These are phyloP conservation scores for Colletotrichum musae DNA, from an alignment of 2,329 filamentous ascomycete species.

Conservation along the genomic window DNA sequence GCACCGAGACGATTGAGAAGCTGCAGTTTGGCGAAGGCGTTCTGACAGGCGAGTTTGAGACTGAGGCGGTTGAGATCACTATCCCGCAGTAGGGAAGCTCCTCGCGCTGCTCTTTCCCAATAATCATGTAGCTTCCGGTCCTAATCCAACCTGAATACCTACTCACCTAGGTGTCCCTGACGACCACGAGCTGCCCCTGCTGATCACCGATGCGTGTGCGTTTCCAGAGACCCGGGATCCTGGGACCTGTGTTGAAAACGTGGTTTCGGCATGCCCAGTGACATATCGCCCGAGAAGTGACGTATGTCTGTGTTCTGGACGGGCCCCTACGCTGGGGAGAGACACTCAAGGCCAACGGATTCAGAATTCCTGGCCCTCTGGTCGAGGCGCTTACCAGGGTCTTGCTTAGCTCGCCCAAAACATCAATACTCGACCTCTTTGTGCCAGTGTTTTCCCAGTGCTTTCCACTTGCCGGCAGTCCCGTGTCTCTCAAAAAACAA, in stretches of 20 bases:
- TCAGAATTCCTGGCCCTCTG: constrained; percentile 1
- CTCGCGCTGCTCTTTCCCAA: not conserved
- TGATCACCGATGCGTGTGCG: not conserved
- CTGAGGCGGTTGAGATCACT: constrained; percentile 32
- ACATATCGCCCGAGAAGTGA: not conserved
- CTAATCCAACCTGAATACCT: too few species aligned
- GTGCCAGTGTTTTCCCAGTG: not conserved
- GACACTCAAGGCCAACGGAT: not conserved
- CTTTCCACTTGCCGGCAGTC: not conserved
- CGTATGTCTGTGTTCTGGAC: constrained; percentile 1
- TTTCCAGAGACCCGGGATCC: not conserved
- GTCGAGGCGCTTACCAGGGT: not conserved
- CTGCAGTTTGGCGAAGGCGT: constrained; percentile 39
- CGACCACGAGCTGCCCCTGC: not conserved
- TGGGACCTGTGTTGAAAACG: not conserved
- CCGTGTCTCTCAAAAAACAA: not conserved
- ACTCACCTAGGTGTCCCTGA: not conserved
- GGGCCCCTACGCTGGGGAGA: not conserved
- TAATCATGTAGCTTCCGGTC: not conserved
- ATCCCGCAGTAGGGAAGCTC: constrained; percentile 4
- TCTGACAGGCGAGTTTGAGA: constrained; percentile 38
- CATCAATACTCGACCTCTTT: not conserved
- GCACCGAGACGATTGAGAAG: constrained; percentile 32
- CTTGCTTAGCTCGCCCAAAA: not conserved
- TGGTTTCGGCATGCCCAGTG: constrained; percentile 3